Evolutionary conservation across 1,284 basidiomycete genomes (phyloP).

Genomic region (Trichosporon sp.): DNA sequence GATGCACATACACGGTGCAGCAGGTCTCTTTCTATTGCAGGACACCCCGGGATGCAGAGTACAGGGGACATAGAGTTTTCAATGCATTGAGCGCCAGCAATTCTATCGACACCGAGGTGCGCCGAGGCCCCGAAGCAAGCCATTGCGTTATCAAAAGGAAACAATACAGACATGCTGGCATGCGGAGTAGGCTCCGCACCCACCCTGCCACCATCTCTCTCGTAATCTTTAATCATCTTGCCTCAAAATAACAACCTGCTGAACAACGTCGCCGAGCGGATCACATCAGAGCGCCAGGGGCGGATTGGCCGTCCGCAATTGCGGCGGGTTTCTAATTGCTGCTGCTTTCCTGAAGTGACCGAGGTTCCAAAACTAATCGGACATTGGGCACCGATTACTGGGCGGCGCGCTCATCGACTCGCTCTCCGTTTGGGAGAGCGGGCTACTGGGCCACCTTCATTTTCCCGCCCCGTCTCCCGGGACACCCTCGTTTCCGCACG

Average conservation of each 20-base stretch:
- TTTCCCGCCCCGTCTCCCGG: too few species aligned
- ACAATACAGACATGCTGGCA: background rate
- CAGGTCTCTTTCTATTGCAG: background rate
- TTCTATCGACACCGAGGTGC: background rate
- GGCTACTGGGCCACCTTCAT: too few species aligned
- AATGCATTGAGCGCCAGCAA: background rate
- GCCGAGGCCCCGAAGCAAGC: background rate
- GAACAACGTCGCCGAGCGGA: background rate
- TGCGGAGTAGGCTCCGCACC: background rate
- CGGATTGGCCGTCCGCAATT: too few species aligned
- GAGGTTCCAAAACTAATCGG: background rate
- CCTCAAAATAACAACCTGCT: background rate
- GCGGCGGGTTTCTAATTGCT: background rate
- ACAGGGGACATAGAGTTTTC: background rate
- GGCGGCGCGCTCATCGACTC: background rate
- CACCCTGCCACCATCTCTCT: background rate
- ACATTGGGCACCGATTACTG: background rate
- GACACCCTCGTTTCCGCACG: too few species aligned
- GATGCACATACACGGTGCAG: background rate
- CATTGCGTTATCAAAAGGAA: too few species aligned
- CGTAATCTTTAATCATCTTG: background rate
- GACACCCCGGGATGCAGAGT: too few species aligned
- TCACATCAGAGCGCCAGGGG: background rate
- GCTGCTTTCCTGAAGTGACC: background rate
- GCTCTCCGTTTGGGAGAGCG: background rate